Evolutionary conservation across 2,329 filamentous ascomycete species (phyloP), one percentile per base, ranked within the genome.

Genomic region (Fusarium concolor): DNA sequence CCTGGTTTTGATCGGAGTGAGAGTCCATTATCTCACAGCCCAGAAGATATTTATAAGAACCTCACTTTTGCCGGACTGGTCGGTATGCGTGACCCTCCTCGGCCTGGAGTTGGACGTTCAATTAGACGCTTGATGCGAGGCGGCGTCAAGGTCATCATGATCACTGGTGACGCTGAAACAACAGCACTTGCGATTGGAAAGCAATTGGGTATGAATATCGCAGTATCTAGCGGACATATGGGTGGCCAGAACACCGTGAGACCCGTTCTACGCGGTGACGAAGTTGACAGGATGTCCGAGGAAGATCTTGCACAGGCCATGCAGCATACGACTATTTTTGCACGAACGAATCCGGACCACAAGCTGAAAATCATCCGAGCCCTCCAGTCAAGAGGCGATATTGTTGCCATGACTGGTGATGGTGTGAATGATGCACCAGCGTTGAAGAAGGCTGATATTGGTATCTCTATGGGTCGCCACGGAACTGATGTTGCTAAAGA

Each of bases 401-500:
- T 99, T 53, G 96, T 99, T 44, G 96, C 96, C 59, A 99, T 99
- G 96, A 99, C 96, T 14, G 96, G 96, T 9, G 96, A 99, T 74
- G 96, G 96, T 47, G 96, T 99, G 62, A 99, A 99, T 72, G 96
- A 99, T 81, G 96, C 96, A 3, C 96, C 96, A 5, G 96, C 96
- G 7, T 82, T 99, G 71, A 99, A 99, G 81, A 96, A 93, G 81
- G 96, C 96, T 8, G 96, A 99, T 75, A 98, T 99, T 79, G 96
- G 96, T 49, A 97, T 99, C 68, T 93, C 93, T 10, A 99, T 99
- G 96, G 96, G 96, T 68, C 88, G 91, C 67, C 87, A 97, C 55
- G 96, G 96, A 35, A 99, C 96, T 3, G 96, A 99, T 76, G 96
- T 99, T 39, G 96, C 96, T 66, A 99, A 99, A 81, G 96, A 96